Conservation (phyloP, 306 rosid genomes). For the Gillenia trifoliata region DNA sequence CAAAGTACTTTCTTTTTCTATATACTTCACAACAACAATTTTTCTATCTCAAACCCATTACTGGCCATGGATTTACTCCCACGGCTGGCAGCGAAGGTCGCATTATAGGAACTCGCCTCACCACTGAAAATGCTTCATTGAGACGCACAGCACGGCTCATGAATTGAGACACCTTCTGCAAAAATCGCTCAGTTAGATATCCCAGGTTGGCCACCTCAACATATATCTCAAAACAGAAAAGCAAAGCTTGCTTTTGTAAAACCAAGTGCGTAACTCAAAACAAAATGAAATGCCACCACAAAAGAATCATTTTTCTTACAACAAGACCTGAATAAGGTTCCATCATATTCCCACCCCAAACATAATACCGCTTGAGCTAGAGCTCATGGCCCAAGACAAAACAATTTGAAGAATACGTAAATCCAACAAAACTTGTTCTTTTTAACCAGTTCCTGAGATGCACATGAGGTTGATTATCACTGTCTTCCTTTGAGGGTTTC, state of each 20-base stretch:
- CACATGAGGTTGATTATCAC: neutral
- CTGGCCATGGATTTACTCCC: conserved; percentile 76
- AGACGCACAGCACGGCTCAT: conserved; percentile 81
- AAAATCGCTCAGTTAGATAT: conserved; percentile 10
- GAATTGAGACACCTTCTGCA: conserved; percentile 87
- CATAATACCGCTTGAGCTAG: neutral
- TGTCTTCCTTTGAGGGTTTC: neutral
- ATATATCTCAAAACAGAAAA: neutral
- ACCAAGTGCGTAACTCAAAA: neutral
- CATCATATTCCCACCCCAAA: neutral
- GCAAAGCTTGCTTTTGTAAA: neutral
- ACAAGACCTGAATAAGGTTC: neutral
- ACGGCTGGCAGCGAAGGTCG: conserved; percentile 85
- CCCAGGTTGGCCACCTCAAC: neutral
- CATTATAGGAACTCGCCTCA: conserved; percentile 75
- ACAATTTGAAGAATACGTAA: neutral
- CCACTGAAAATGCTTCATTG: conserved; percentile 94
- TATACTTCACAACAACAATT: conserved; percentile 12
- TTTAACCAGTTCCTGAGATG: neutral
- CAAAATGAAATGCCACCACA: neutral
- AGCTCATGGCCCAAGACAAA: neutral
- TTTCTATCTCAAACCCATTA: conserved; percentile 74
- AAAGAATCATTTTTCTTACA: neutral
- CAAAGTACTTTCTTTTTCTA: conserved; percentile 14
- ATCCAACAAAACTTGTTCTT: neutral